These are phyloP conservation scores for Pachysandra terminalis DNA, from an alignment of 164 flowering plant genomes.

Conservation along the genomic window DNA sequence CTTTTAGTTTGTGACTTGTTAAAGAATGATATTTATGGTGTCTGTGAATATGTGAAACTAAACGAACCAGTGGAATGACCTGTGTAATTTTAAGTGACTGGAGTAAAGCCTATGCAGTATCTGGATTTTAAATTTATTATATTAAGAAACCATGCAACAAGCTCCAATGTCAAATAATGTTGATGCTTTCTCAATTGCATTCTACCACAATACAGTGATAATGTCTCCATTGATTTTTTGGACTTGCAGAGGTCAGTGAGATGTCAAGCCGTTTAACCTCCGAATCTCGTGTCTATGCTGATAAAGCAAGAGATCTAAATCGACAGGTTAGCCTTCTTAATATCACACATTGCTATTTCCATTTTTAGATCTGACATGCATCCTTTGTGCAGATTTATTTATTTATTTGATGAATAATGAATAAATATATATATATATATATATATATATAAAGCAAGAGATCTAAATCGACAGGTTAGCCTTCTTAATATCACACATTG, in stretches of 20 bases:
- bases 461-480: conserved; percentile 82
- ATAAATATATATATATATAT: too few species aligned
- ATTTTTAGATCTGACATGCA: too few species aligned
- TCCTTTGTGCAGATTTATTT: too few species aligned
- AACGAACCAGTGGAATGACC: neutral
- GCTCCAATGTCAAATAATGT: neutral
- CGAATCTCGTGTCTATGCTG: conserved; percentile 89
- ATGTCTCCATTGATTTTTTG: neutral
- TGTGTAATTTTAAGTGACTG: neutral
- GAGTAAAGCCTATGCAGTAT: neutral
- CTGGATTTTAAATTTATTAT: neutral
- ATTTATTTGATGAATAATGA: too few species aligned
- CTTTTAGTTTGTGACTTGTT: neutral
- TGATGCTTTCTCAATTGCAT: neutral
- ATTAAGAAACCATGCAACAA: neutral
- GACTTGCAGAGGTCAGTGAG: conserved; percentile 79
- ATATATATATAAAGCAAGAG: conserved; percentile 85
- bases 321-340: conserved; percentile 59
- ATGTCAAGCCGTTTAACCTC: conserved; percentile 89
- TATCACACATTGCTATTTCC: too few species aligned
- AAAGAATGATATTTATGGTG: neutral
- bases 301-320: conserved; percentile 82
- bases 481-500: neutral
- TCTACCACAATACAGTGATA: neutral
- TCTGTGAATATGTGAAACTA: neutral